These are phyloP conservation scores for Lentinus brumalis DNA, from an alignment of 768 basidiomycete genomes.

Conservation along the genomic window DNA sequence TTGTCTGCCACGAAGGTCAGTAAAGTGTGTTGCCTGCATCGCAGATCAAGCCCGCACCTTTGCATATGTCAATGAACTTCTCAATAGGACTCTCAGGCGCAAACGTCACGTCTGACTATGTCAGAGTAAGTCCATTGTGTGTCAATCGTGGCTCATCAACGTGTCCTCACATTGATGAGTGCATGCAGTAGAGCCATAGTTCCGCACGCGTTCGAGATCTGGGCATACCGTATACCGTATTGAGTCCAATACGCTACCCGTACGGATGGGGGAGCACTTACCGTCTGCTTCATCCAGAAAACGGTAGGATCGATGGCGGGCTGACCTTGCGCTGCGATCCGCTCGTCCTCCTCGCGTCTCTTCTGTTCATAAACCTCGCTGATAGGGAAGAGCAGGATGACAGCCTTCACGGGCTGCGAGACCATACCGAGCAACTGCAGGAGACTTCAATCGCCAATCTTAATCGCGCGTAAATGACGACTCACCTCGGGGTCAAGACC, in stretches of 20 bases:
- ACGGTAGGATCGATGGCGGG: conserved; percentile 61
- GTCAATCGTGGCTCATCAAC: neutral
- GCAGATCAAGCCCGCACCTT: conserved; percentile 40
- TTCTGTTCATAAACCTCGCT: conserved; percentile 50
- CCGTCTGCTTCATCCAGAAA: conserved; percentile 91
- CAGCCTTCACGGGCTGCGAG: conserved; percentile 74
- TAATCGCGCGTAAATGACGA: neutral
- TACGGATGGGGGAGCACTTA: conserved; percentile 33
- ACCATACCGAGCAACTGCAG: conserved; percentile 71
- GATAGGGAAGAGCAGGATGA: conserved; percentile 85
- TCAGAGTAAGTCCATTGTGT: neutral
- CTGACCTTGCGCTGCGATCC: conserved; percentile 48
- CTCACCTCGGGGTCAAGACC: conserved; percentile 69
- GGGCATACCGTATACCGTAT: neutral
- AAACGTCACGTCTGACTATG: conserved; percentile 59
- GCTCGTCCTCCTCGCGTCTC: conserved; percentile 60
- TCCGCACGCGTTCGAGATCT: conserved; percentile 37
- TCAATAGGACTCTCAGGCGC: conserved; percentile 60
- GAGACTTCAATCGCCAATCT: neutral
- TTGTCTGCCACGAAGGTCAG: conserved; percentile 45
- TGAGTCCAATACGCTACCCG: neutral
- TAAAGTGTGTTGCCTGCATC: neutral
- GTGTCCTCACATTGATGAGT: conserved; percentile 67
- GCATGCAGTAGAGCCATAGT: conserved; percentile 38
- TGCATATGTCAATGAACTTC: conserved; percentile 65